Evolutionary conservation across 352 stramenopile genomes (phyloP).

Genomic region (Phytophthora colocasiae): DNA sequence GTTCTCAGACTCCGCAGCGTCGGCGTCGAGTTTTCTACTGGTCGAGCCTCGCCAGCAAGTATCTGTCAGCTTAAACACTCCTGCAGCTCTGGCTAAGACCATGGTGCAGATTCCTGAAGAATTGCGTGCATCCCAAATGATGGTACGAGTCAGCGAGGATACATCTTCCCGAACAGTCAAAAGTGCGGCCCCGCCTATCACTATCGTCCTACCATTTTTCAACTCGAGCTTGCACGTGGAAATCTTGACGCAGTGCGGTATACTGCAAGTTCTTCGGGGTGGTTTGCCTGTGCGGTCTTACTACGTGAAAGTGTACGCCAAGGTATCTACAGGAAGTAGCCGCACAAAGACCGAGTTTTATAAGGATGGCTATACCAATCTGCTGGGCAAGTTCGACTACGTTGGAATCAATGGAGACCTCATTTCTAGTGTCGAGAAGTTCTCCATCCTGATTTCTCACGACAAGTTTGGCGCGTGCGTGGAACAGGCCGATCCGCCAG

Average conservation of each 20-base stretch:
- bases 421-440: conserved; percentile 88
- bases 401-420: conserved; percentile 70
- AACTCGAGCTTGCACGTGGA: conserved; percentile 54
- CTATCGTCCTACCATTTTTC: conserved; percentile 58
- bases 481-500: conserved; percentile 50
- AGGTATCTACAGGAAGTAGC: conserved; percentile 23
- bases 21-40: conserved; percentile 49
- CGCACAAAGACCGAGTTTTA: conserved; percentile 59
- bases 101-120: conserved; percentile 39
- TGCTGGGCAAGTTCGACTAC: conserved; percentile 80
- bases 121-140: conserved; percentile 48
- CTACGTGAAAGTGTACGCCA: conserved; percentile 80
- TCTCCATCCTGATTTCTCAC: conserved; percentile 61
- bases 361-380: conserved; percentile 86
- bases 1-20: conserved; percentile 42
- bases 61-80: conserved; percentile 32
- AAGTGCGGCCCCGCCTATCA: conserved; percentile 35
- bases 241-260: conserved; percentile 52
- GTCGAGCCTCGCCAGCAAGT: conserved; percentile 54
- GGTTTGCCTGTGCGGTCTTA: conserved; percentile 50
- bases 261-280: conserved; percentile 59
- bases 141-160: conserved; percentile 51
- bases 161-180: conserved; percentile 32
- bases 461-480: conserved; percentile 50
- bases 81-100: conserved; percentile 16